phyloP scores from a whole-genome alignment of 805 yeast genomes.

The Zygosaccharomyces kombuchaensis region DNA sequence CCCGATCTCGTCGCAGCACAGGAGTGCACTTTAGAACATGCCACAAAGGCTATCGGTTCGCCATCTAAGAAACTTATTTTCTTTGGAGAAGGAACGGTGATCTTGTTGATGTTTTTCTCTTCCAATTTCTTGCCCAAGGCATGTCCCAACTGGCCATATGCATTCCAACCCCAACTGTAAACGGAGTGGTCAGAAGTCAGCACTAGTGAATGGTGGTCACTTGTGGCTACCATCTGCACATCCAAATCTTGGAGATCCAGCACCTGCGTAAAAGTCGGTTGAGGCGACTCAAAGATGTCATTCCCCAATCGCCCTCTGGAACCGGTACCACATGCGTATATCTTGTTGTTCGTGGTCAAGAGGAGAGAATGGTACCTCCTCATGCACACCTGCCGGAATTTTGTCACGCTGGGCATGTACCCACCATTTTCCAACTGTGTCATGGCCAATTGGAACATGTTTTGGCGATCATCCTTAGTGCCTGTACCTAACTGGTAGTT shows the following conservation, averaged over 20 bases:
- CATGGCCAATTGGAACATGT: constrained; percentile 40
- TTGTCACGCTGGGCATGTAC: constrained; percentile 11
- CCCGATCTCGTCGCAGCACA: constrained; percentile 49
- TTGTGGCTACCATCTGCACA: constrained; percentile 42
- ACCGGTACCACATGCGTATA: constrained; percentile 63
- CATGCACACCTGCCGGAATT: constrained; percentile 46
- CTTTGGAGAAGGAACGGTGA: constrained; percentile 25
- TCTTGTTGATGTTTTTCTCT: constrained; percentile 26
- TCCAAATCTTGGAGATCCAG: constrained; percentile 36
- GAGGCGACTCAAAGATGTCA: constrained; percentile 38
- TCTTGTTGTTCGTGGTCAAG: constrained; percentile 48
- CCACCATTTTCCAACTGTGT: constrained; percentile 18
- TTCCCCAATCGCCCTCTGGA: constrained; percentile 71
- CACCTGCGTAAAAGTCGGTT: constrained; percentile 44
- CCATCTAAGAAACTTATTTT: constrained; percentile 22
- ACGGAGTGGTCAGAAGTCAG: constrained; percentile 50
- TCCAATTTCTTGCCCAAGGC: constrained; percentile 31
- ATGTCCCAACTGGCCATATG: constrained; percentile 63
- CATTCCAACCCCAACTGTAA: constrained; percentile 77
- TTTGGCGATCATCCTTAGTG: constrained; percentile 49
- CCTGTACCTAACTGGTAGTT: constrained; percentile 66
- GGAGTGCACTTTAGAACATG: constrained; percentile 68
- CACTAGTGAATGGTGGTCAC: constrained; percentile 66
- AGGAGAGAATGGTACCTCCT: constrained; percentile 65
- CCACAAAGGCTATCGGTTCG: constrained; percentile 39